Evolutionary conservation across 345 rosid species (phyloP).

Genomic region (Brassica juncea): DNA sequence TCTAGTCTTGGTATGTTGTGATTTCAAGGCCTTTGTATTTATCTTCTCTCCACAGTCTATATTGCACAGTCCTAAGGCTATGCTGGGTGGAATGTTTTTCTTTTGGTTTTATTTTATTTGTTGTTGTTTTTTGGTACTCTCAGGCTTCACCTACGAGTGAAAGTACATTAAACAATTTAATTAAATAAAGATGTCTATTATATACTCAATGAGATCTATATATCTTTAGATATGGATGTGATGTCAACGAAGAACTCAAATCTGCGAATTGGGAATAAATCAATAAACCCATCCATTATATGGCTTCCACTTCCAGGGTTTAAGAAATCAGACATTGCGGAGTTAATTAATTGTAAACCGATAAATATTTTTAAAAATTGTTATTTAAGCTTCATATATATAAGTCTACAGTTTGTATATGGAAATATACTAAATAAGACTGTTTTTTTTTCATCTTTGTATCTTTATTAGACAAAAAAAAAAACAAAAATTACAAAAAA

Average conservation of each 20-base stretch:
- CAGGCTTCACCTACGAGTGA: not conserved
- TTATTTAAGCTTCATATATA: not conserved
- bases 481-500: too few species aligned
- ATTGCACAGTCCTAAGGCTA: conserved; percentile 27
- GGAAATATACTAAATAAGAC: not conserved
- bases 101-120: not conserved
- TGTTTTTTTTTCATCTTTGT: not conserved
- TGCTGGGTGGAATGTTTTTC: conserved; percentile 26
- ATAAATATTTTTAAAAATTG: too few species aligned
- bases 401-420: not conserved
- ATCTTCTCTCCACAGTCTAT: conserved; percentile 12
- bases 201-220: not conserved
- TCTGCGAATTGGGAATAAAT: not conserved
- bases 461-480: not conserved
- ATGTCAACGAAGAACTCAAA: not conserved
- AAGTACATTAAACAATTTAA: not conserved
- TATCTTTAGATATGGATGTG: not conserved
- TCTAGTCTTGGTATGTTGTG: conserved; percentile 24
- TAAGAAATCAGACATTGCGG: not conserved
- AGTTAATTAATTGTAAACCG: not conserved
- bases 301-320: not conserved
- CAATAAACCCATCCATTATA: not conserved
- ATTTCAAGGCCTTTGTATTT: conserved; percentile 9
- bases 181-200: not conserved
- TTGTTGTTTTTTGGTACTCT: not conserved